phyloP scores from a whole-genome alignment of 2,329 filamentous ascomycete genomes.

The Fusarium sp. region DNA sequence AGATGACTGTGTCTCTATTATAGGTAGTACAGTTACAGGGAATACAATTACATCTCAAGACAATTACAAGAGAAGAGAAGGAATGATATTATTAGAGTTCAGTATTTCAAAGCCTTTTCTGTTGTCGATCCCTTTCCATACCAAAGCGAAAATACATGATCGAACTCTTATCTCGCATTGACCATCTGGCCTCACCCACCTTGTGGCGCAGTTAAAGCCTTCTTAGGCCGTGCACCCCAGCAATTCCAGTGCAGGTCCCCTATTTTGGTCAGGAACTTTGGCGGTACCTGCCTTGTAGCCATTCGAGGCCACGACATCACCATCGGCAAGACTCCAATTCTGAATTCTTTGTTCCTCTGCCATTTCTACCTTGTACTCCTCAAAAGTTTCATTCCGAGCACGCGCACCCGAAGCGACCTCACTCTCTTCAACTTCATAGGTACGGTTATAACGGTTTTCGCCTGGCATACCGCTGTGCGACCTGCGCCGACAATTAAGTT shows the following conservation, averaged over 20 bases:
- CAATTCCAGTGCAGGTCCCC: conserved; percentile 29
- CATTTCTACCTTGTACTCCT: not conserved
- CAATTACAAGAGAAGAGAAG: not conserved
- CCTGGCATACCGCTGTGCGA: conserved; percentile 25
- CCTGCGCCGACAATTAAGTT: conserved; percentile 19
- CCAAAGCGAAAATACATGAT: conserved; percentile 5
- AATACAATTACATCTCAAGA: too few relatives aligned
- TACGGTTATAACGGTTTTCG: conserved; percentile 22
- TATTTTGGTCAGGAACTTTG: conserved; percentile 37
- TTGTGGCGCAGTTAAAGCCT: conserved; percentile 31
- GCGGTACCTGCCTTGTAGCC: conserved; percentile 17
- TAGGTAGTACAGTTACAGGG: not conserved
- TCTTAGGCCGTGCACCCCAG: conserved; percentile 14
- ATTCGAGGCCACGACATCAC: conserved; percentile 45
- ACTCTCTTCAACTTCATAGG: conserved; percentile 18
- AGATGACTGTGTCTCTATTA: not conserved
- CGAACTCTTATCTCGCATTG: conserved; percentile 21
- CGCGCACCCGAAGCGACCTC: not conserved
- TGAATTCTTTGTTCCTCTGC: conserved; percentile 27
- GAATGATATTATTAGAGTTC: not conserved
- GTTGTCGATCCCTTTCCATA: conserved; percentile 10
- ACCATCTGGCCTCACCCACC: conserved; percentile 7
- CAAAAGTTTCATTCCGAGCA: not conserved
- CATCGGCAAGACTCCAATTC: conserved; percentile 14
- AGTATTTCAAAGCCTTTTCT: not conserved